Evolutionary conservation across 2,329 filamentous ascomycete genomes (phyloP), one percentile per base, ranked within the genome.

Genomic region (Pseudogymnoascus sp.): DNA sequence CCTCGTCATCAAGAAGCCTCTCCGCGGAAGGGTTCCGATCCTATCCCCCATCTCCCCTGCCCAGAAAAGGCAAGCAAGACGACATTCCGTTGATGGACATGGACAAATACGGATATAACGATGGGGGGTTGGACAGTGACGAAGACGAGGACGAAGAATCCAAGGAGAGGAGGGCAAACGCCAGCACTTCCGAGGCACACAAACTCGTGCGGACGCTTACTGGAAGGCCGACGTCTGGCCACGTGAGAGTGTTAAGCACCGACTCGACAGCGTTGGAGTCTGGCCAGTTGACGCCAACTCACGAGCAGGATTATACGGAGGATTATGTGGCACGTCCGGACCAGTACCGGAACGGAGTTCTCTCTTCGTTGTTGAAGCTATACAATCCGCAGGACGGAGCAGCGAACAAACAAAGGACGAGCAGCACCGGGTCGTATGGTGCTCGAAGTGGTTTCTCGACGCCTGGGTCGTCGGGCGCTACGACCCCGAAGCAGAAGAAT

Each of bases 291-390:
- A 83, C 81, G 2, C 81, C 72, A 34, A 67, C 60, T 14, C 68
- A 71, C 8, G 77, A 80, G 53, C 71, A 75, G 40, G 60, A 25
- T n/a, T 79, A 84, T 46, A 78, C 82, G 21, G 82, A 84, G 46
- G 81, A 84, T 63, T 90, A 90, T 70, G 83, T 90, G 16, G 85
- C 87, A 49, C 80, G 81, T 43, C 89, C 89, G 3, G 76, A 80
- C 21, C 83, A 87, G 66, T 93, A 90, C 72, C 84, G 87, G 60
- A 88, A 87, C 31, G 89, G 91, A 31, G 84, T 93, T 56, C 77
- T 96, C 1, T 86, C 87, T 2, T 88, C 86, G 0, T 77, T 96
- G 0, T 77, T 95, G 60, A 90, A 87, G 73, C 79, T 92, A 8
- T 88, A 90, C 70, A 81, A 85, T 64, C 78, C 84, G 65, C 78